Evolutionary conservation across 1,139 yeast species (phyloP), one percentile per base, ranked within the genome.

Genomic region (Debaryomycetaceae sp.): DNA sequence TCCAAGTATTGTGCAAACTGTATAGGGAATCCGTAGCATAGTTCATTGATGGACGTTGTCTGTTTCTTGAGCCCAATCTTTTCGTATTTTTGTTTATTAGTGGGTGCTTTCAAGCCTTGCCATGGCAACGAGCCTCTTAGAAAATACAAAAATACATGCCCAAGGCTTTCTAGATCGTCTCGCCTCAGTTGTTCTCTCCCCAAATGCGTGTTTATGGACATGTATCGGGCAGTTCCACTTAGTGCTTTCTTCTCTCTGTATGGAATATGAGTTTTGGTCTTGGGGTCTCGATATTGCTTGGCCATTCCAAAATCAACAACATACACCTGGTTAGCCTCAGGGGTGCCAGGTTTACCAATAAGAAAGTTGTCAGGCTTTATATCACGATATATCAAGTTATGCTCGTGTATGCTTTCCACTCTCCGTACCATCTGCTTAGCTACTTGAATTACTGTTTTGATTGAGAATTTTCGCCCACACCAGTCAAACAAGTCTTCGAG

Each of bases 41-140:
- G 66, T 51, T 83, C 91, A 50, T 73, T 73, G 34, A 83, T 79
- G 31, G 83, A 78, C 0, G 94, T 85, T 2, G 81, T 70, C 59
- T 84, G 81, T 55, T 85, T 85, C 63, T 83, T 84, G 55, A 83
- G 81, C 34, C 94, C 94, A 53, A 85, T 85, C 56, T 83, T 85
- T 58, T 85, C 94, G 59, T 85, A 85, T 59, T 85, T 85, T 47
- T 82, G 85, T 60, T 84, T 85, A 62, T 85, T 85, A 8, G 88
- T 83, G 37, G 91, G 91, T 1, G 92, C 92, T 58, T 83, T 80
- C 45, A 70, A 58, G 4, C 75, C 78, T 53, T 73, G 78, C 78
- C 78, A 73, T 34, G 83, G 83, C 45, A 78, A 65, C 36, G 76
- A 72, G n/a, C 85, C 85, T 45, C 81, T 67, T 38, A 79, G 60